Evolutionary conservation across 1,139 yeast species (phyloP), one percentile per base, ranked within the genome.

Genomic region (Casaregolazyma suthepensis): DNA sequence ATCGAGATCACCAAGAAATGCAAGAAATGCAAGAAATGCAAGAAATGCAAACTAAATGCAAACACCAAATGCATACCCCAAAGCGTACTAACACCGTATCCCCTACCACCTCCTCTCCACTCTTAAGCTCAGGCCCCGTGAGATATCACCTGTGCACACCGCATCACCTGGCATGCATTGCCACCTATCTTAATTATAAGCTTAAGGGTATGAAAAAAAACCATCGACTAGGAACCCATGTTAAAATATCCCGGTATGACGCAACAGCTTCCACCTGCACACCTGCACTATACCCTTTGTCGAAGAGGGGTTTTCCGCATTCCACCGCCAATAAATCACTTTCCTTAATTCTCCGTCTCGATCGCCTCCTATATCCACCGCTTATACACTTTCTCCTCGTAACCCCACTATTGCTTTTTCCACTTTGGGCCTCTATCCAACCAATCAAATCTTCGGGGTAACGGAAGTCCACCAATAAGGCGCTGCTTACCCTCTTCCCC

Each of bases 401-500:
- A n/a, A 26, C 31, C 31, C 31, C 31, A 5, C 31, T 26, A 26
- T 7, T 7, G 31, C 31, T 26, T 9, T n/a, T 26, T 26, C 31
- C 31, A 12, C 31, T 26, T 26, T 26, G 6, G 31, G 31, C 6
- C 6, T 43, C 12, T 22, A 43, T 43, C 18, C 23, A 18, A n/a
- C 29, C 26, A 26, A 22, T 18, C 45, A 43, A 19, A 26, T 22
- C 29, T 10, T 31, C 50, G 50, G 50, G 18, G 50, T 15, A 47
- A 47, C 50, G 50, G 50, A 47, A 47, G 15, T 17, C 15, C n/a
- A 26, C 31, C 31, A 26, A 26, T 26, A 26, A 26, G 31, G 31
- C 31, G 18, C 18, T 37, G 43, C 37, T 46, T 46, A 43, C 43
- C 31, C 38, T 37, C 45, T 47, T 47, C 50, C 50, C 50, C 50